Evolutionary conservation across 1,284 basidiomycete genomes (phyloP).

Genomic region (Heterobasidion occidentale): DNA sequence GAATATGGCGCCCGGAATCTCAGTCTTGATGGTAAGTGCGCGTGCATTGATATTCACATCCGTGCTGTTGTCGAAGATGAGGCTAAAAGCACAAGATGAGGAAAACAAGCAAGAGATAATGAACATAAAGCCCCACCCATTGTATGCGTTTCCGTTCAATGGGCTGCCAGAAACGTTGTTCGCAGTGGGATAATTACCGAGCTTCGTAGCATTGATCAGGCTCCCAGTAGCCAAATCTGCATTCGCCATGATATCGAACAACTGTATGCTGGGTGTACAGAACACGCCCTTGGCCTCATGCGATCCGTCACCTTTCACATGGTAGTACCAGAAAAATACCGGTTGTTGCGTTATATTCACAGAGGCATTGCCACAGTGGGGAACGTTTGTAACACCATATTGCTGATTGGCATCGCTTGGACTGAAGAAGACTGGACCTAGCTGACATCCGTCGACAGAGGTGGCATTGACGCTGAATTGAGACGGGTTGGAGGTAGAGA

Average conservation of each 20-base stretch:
- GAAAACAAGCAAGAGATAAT: not conserved
- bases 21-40: conserved; percentile 34
- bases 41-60: conserved; percentile 42
- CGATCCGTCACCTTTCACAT: conserved; percentile 16
- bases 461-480: conserved; percentile 30
- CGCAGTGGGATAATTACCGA: conserved; percentile 20
- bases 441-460: conserved; percentile 35
- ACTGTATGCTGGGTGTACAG: conserved; percentile 41
- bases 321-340: conserved; percentile 59
- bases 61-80: conserved; percentile 33
- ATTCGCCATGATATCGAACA: conserved; percentile 34
- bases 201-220: conserved; percentile 27
- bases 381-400: conserved; percentile 35
- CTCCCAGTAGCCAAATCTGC: conserved; percentile 34
- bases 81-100: conserved; percentile 20
- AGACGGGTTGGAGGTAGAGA: conserved; percentile 14
- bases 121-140: conserved; percentile 32
- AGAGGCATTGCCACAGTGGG: conserved; percentile 21
- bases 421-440: conserved; percentile 27
- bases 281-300: conserved; percentile 43
- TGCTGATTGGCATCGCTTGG: conserved; percentile 31
- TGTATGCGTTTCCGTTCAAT: conserved; percentile 39
- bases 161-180: conserved; percentile 45
- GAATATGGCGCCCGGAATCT: conserved; percentile 50
- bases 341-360: conserved; percentile 36